phyloP scores from a whole-genome alignment of 2,329 filamentous ascomycete genomes.

The Colletotrichum viniferum region DNA sequence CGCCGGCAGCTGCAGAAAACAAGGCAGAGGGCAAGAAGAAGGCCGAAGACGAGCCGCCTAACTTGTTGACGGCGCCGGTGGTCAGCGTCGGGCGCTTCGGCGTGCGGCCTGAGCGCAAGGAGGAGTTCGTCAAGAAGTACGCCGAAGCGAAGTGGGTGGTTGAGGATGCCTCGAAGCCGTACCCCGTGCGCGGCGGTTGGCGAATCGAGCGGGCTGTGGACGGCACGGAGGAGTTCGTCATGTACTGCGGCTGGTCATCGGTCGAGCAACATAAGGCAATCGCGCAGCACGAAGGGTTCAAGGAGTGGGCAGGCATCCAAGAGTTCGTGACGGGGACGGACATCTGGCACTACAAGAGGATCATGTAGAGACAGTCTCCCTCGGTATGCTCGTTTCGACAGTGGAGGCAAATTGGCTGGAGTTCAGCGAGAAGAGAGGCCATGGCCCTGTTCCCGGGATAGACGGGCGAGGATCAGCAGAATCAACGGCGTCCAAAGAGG shows the following conservation, averaged over 20 bases:
- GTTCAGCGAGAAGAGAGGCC: not conserved
- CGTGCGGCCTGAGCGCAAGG: conserved; percentile 33
- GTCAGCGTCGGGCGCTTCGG: conserved; percentile 41
- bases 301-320: conserved; percentile 26
- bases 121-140: conserved; percentile 38
- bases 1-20: not conserved
- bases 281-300: conserved; percentile 26
- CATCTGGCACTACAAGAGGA: conserved; percentile 34
- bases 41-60: conserved; percentile 2
- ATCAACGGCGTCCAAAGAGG: not conserved
- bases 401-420: not conserved
- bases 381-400: not conserved
- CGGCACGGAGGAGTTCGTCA: conserved; percentile 40
- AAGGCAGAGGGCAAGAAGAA: conserved; percentile 8
- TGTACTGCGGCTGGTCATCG: conserved; percentile 42
- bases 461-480: not conserved
- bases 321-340: conserved; percentile 27
- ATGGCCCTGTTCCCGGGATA: not conserved
- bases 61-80: conserved; percentile 26
- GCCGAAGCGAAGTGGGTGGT: conserved; percentile 34
- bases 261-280: conserved; percentile 37
- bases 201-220: conserved; percentile 41
- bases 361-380: conserved; percentile 25
- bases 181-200: conserved; percentile 44
- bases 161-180: conserved; percentile 30